Percentiles rank a stretch among this genome's conserved stretches.
phyloP scores from a whole-genome alignment of 306 rosid species.

The Prunus mira region DNA sequence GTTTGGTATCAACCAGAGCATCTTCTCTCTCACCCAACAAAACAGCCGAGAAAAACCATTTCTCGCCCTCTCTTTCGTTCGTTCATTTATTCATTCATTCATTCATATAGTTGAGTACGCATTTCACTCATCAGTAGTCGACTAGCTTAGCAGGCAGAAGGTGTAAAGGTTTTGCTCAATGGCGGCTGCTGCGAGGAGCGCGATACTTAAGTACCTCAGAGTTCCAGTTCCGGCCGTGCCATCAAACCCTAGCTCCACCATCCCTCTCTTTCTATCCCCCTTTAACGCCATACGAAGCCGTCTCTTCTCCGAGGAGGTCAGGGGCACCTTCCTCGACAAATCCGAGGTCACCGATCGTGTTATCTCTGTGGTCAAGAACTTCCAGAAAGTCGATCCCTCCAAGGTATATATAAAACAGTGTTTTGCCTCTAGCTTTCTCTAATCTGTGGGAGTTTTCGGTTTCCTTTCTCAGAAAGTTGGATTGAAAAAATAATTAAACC shows the following conservation, averaged over 20 bases:
- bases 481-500: not conserved
- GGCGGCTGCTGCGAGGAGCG: conserved; percentile 93
- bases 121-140: not conserved
- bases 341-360: conserved; percentile 95
- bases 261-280: conserved; percentile 22
- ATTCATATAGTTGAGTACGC: too few relatives aligned
- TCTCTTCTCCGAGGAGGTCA: conserved; percentile 67
- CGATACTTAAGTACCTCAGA: conserved; percentile 65
- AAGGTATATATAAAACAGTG: conserved; percentile 44
- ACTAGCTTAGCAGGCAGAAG: not conserved
- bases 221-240: conserved; percentile 51
- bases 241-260: conserved; percentile 16
- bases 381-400: conserved; percentile 88
- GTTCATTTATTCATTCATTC: not conserved
- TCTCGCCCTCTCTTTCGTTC: not conserved
- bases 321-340: conserved; percentile 83
- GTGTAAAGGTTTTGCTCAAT: conserved; percentile 13
- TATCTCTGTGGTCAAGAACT: conserved; percentile 80
- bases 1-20: not conserved
- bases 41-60: not conserved
- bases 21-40: not conserved
- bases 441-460: not conserved
- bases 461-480: not conserved
- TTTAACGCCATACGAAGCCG: conserved; percentile 48
- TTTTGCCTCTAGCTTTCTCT: not conserved